These are phyloP conservation scores for Cytospora schulzeri DNA, from an alignment of 2,329 filamentous ascomycete species.

Conservation along the genomic window DNA sequence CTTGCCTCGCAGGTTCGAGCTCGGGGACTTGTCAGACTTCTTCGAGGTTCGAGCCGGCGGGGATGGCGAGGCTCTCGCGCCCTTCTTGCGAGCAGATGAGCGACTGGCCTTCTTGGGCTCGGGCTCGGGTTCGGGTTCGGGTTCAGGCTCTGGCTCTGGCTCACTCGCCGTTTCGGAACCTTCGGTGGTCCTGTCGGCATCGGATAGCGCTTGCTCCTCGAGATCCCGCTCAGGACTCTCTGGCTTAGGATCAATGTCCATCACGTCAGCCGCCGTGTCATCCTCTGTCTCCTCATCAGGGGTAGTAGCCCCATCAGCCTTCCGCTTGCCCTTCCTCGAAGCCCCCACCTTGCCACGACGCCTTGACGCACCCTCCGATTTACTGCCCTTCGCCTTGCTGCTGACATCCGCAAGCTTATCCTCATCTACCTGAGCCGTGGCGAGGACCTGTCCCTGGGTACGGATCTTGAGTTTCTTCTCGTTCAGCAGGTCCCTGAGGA, in stretches of 20 bases:
- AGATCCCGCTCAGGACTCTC: not conserved
- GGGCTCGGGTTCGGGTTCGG: not conserved
- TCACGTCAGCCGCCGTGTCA: conserved; percentile 10
- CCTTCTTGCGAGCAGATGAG: conserved; percentile 14
- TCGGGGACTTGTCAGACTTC: conserved; percentile 9
- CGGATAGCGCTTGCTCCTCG: conserved; percentile 11
- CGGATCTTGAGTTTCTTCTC: conserved; percentile 81
- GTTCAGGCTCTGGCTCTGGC: not conserved
- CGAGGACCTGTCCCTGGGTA: conserved; percentile 67
- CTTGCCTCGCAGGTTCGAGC: conserved; percentile 16
- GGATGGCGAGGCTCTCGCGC: not conserved
- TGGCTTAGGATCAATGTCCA: conserved; percentile 20
- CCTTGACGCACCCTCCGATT: not conserved
- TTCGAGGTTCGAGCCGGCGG: conserved; percentile 6
- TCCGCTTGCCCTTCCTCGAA: conserved; percentile 25
- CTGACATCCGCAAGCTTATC: conserved; percentile 9
- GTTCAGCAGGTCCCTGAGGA: conserved; percentile 72
- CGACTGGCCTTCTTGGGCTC: not conserved
- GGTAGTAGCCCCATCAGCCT: conserved; percentile 7
- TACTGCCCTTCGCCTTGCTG: not conserved
- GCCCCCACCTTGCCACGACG: conserved; percentile 4
- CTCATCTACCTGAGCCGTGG: conserved; percentile 40
- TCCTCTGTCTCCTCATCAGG: conserved; percentile 1
- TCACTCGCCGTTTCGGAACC: conserved; percentile 24
- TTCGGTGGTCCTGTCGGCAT: conserved; percentile 18